These are phyloP conservation scores for Gaeumannomyces sp. DNA, from an alignment of 2,329 filamentous ascomycete genomes.

Conservation along the genomic window DNA sequence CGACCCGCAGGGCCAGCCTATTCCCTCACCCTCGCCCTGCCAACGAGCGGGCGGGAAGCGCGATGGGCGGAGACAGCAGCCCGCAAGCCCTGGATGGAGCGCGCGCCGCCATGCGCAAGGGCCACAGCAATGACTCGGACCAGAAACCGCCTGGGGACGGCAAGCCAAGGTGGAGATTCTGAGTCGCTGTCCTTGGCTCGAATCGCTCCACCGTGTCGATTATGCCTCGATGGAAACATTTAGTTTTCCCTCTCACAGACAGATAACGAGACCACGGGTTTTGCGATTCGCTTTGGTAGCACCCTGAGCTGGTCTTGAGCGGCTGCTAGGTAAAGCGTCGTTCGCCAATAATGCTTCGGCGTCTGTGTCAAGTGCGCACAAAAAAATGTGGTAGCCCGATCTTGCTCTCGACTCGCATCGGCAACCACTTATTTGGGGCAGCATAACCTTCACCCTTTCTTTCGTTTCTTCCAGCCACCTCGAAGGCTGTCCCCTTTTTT, in stretches of 20 bases:
- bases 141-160: constrained; percentile 30
- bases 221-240: not conserved
- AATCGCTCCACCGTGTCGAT: not conserved
- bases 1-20: constrained; percentile 43
- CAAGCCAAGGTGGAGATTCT: constrained; percentile 46
- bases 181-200: constrained; percentile 5
- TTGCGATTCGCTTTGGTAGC: not conserved
- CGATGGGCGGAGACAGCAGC: constrained; percentile 16
- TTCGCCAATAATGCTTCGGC: too few relatives aligned
- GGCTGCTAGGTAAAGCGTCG: not conserved
- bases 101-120: constrained; percentile 36
- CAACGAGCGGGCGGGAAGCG: constrained; percentile 14
- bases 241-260: not conserved
- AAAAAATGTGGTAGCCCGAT: not conserved
- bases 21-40: constrained; percentile 40
- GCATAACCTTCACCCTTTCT: not conserved
- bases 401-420: not conserved
- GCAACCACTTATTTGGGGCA: not conserved
- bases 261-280: not conserved
- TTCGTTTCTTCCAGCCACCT: too few relatives aligned
- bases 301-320: not conserved
- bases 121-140: constrained; percentile 23
- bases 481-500: not conserved
- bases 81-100: constrained; percentile 42
- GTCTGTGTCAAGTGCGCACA: too few relatives aligned